These are phyloP conservation scores for Seminavis robusta DNA, from an alignment of 108 stramenopile species.

Conservation along the genomic window DNA sequence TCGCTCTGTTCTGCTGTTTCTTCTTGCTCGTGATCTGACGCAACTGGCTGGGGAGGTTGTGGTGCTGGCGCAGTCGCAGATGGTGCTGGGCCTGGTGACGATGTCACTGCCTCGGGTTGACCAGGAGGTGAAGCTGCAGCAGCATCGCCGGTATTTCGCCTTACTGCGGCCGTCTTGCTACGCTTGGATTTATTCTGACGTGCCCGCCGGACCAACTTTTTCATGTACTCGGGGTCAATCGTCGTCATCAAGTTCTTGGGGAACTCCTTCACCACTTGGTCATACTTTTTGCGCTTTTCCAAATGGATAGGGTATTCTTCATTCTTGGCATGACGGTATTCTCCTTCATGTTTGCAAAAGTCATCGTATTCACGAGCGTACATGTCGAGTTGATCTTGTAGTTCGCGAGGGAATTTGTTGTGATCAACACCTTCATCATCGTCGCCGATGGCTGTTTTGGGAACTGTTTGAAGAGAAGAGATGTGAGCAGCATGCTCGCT, in stretches of 20 bases:
- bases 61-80: not conserved
- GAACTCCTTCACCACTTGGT: conserved; percentile 56
- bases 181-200: conserved; percentile 64
- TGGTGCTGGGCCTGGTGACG: not conserved
- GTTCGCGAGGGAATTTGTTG: conserved; percentile 64
- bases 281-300: conserved; percentile 71
- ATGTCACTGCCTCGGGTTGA: not conserved
- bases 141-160: not conserved
- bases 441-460: conserved; percentile 8
- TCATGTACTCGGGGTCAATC: conserved; percentile 50
- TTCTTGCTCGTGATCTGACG: not conserved
- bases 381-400: conserved; percentile 49
- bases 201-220: conserved; percentile 60
- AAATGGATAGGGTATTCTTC: conserved; percentile 43
- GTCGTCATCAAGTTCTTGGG: conserved; percentile 66
- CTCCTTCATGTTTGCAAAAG: conserved; percentile 59
- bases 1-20: conserved; percentile 1
- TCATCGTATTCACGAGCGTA: conserved; percentile 65
- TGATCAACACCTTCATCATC: conserved; percentile 35
- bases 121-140: not conserved
- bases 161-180: conserved; percentile 19
- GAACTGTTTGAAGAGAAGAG: conserved; percentile 19
- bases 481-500: no score
- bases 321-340: conserved; percentile 26
- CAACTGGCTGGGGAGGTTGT: no score